Base-by-base conservation (phyloP, 495 filamentous ascomycete species). In the Annulohypoxylon bovei region DNA sequence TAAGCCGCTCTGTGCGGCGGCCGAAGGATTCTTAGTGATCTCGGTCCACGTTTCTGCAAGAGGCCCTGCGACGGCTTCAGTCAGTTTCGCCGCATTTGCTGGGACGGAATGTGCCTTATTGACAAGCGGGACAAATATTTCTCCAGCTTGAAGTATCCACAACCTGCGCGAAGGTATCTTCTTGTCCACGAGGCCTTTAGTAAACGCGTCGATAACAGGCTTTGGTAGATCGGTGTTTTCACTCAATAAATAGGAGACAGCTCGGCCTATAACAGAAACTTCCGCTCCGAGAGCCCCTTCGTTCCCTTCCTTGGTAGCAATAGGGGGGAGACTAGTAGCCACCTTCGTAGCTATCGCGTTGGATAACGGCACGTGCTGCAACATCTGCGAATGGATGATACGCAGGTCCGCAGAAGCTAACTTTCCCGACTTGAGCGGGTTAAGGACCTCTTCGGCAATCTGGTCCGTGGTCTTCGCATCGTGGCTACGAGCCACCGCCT, bases 101-200 rank as follows among this genome's bases (percentile, higher is more conserved):
- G 84, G 78, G 49, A 81, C 74, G 14, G 78, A 61, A 12, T 84
- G 49, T 33, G 84, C 77, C 16, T 84, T 81, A 35, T 86, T 75
- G 12, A 72, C 60, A 8, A 84, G 77, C 30, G 72, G 72, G 86
- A 91, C 92, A 3, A 97, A 77, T 1, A 94, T 75, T 11, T 96
- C 89, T 23, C 92, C 93, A 54, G 90, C 79, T 47, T 86, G 87
- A 25, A 93, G 82, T 33, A 91, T 86, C 95, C 95, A 99, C 40
- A 92, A 80, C 57, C 90, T 90, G n/a, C 92, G 88, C 50, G 92
- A 86, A 14, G 90, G 87, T 7, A 90, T 80, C 70, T 92, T 89
- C 77, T 98, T 99, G 61, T 99, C 96, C 6, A 84, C 82, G 4
- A 94, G 81, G 0, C 95, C 95, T 77, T 97, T 97, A 12, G 86